Base-by-base conservation (phyloP, 305 asterid species). In the Fraxinus platypoda region DNA sequence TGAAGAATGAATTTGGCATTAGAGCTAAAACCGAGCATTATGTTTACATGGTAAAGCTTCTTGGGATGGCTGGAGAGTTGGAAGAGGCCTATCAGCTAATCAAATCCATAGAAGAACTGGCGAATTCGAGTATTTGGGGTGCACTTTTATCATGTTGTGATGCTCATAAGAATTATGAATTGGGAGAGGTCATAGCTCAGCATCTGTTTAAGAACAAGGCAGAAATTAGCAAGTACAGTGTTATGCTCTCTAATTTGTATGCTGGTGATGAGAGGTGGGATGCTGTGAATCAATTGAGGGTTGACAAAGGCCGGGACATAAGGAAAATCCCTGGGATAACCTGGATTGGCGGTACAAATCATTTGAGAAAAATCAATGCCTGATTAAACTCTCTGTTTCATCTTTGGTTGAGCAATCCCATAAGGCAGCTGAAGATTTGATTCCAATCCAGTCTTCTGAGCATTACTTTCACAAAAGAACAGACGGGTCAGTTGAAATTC, bases 41-140 rank as follows among this genome's bases (percentile, higher is more conserved):
- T 81, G 90, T 95, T 79, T 86, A 92, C 90, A 90, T 92, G 92
- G 95, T 94, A 82, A 95, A 92, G 91, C 93, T 95, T 89, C 92
- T 95, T 23, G 99, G 99, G 49, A 93, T 88, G 94, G 87, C 87
- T 81, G 97, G 96, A 41, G 91, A 90, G 81, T 43, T 88, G 80
- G 85, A 81, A 52, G 94, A 91, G 89, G 98, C 97, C 81, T 89
- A 91, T 82, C 86, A 86, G 68, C 88, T 92, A 73, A 74, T 92
- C 52, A 86, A 79, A 37, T 85, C 91, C 6, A 33, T 90, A 76
- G 81, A 81, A 0, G 90, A 81, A 78, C 93, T 94, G 0, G 92
- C 88, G 79, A 83, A 89, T 80, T 80, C 88, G 2, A 88, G 93
- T 81, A 71, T 95, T 57, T 92, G 97, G 97, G 98, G 97, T 1